Conservation (phyloP, 2,329 filamentous ascomycete genomes). For the Talaromyces sp. region DNA sequence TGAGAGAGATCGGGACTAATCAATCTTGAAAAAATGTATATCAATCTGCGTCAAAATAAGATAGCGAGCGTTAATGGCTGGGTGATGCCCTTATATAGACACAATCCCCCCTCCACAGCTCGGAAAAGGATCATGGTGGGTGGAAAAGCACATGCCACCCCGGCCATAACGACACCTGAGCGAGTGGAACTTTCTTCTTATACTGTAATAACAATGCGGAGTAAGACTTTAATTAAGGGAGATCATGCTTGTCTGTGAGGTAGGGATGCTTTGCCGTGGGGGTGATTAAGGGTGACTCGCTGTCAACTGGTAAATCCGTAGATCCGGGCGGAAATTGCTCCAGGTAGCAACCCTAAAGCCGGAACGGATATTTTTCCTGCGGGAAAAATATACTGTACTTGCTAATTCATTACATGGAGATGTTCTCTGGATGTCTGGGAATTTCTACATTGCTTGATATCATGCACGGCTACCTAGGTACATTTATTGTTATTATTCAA, state of each 20-base stretch:
- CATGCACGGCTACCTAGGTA: no score
- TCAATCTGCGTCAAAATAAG: background rate
- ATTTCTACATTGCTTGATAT: no score
- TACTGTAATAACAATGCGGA: background rate
- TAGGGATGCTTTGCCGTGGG: background rate
- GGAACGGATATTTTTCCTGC: conserved; percentile 11
- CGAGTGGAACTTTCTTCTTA: background rate
- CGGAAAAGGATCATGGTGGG: conserved; percentile 14
- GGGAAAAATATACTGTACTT: no score
- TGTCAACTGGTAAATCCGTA: background rate
- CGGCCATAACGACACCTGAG: background rate
- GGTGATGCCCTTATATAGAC: conserved; percentile 12
- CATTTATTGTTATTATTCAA: no score
- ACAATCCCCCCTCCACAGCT: background rate
- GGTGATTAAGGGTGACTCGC: background rate
- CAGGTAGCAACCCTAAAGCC: background rate
- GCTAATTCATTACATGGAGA: no score
- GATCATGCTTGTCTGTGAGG: background rate
- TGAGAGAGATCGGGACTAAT: background rate
- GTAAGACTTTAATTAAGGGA: background rate
- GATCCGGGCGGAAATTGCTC: background rate
- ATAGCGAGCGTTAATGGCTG: background rate
- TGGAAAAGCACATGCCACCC: conserved; percentile 7
- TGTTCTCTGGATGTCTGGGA: background rate
- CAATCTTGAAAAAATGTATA: background rate